phyloP scores from a whole-genome alignment of 305 asterid species.

The Solanum hybrid region DNA sequence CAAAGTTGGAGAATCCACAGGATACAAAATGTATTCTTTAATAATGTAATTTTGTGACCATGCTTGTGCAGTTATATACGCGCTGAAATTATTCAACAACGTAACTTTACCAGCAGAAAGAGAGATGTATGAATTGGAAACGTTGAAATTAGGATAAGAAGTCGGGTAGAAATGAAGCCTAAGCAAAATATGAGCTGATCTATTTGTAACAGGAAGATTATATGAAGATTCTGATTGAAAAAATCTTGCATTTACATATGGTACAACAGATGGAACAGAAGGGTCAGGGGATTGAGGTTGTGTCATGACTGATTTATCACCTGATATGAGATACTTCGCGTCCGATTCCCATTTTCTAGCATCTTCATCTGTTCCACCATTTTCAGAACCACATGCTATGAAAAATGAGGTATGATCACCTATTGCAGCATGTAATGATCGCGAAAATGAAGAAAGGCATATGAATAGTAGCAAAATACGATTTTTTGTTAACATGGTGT shows the following conservation, averaged over 20 bases:
- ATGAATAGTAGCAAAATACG: slow-evolving; percentile 16
- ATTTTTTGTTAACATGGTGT: background rate
- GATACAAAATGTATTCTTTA: slow-evolving; percentile 59
- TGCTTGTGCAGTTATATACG: slow-evolving; percentile 57
- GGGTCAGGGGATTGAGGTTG: slow-evolving; percentile 53
- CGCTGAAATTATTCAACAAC: slow-evolving; percentile 62
- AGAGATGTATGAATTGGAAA: slow-evolving; percentile 52
- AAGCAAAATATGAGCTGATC: slow-evolving; percentile 39
- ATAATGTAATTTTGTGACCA: slow-evolving; percentile 71
- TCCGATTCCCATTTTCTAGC: slow-evolving; percentile 66
- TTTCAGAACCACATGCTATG: slow-evolving; percentile 48
- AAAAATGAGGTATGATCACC: slow-evolving; percentile 10
- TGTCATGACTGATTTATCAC: slow-evolving; percentile 20
- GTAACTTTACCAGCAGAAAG: slow-evolving; percentile 43
- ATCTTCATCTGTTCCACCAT: slow-evolving; percentile 38
- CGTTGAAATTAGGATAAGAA: slow-evolving; percentile 49
- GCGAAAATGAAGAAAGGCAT: background rate
- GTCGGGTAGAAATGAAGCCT: slow-evolving; percentile 82
- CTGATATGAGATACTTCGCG: slow-evolving; percentile 27
- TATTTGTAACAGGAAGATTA: slow-evolving; percentile 37
- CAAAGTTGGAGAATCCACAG: slow-evolving; percentile 24
- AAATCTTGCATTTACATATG: slow-evolving; percentile 71
- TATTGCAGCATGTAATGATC: background rate
- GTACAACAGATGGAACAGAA: slow-evolving; percentile 45
- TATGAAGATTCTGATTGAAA: slow-evolving; percentile 53